A percentile compares a stretch with the other conserved stretches of the same genome.
These are phyloP conservation scores for Sistotremastrum suecicum DNA, from an alignment of 768 basidiomycete genomes.

Conservation along the genomic window DNA sequence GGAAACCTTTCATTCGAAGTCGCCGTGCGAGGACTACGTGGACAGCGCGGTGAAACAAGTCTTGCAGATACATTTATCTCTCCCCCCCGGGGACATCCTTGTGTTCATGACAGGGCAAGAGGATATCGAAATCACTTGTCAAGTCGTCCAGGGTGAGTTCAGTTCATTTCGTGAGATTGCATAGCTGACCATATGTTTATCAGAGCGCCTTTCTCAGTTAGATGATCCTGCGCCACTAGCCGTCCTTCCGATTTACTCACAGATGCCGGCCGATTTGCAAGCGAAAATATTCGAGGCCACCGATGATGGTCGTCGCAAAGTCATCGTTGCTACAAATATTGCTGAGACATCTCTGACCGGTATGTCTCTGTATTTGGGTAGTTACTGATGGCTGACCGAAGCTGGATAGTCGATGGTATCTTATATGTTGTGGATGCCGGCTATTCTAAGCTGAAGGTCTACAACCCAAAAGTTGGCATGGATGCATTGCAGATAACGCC, in stretches of 20 bases:
- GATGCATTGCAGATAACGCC: slow-evolving; percentile 98
- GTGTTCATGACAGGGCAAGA: slow-evolving; percentile 99
- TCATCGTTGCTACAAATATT: slow-evolving; percentile 97
- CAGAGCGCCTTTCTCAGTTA: slow-evolving; percentile 86
- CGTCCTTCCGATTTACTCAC: slow-evolving; percentile 96
- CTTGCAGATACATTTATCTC: slow-evolving; percentile 87
- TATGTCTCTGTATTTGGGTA: slow-evolving; percentile 14
- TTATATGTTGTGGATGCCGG: slow-evolving; percentile 94
- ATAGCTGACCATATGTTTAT: neutral
- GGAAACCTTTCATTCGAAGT: slow-evolving; percentile 90
- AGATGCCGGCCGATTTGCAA: slow-evolving; percentile 98
- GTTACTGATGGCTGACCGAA: slow-evolving; percentile 4
- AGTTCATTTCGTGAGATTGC: neutral
- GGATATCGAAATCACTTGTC: slow-evolving; percentile 95
- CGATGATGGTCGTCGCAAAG: slow-evolving; percentile 85
- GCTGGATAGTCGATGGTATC: slow-evolving; percentile 77
- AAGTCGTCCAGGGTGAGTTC: slow-evolving; percentile 70
- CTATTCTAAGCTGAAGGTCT: slow-evolving; percentile 95
- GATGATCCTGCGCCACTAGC: slow-evolving; percentile 80
- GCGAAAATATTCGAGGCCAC: slow-evolving; percentile 97
- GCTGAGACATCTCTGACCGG: slow-evolving; percentile 96
- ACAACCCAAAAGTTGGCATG: slow-evolving; percentile 99
- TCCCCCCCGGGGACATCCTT: slow-evolving; percentile 86
- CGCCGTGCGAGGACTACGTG: slow-evolving; percentile 98
- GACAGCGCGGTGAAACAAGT: slow-evolving; percentile 98